Percentiles rank a stretch among this genome's conserved stretches.
Evolutionary conservation across 495 filamentous ascomycete genomes (phyloP).

Genomic region (Tuber magnatum): DNA sequence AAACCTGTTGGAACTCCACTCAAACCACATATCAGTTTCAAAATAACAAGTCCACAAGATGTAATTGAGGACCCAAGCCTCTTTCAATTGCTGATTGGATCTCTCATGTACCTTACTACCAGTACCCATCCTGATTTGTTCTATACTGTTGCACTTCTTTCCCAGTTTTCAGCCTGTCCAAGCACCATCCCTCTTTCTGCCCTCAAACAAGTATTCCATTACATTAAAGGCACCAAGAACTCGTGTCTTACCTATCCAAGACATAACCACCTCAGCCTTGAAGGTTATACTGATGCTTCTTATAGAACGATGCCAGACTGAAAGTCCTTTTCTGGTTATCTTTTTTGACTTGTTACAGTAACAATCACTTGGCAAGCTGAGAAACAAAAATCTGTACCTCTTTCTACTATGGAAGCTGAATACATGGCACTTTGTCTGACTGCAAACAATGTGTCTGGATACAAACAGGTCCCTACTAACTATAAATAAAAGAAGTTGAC

Average conservation of each 20-base stretch:
- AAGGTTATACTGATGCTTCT: no score
- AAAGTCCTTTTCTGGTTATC: conserved; percentile 12
- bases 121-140: conserved; percentile 27
- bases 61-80: neutral
- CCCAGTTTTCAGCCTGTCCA: conserved; percentile 13
- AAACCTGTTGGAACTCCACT: neutral
- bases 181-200: neutral
- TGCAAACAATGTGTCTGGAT: conserved; percentile 16
- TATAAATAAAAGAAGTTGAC: neutral
- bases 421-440: conserved; percentile 13
- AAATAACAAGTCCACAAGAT: neutral
- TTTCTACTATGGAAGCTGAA: conserved; percentile 12
- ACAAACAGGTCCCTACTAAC: neutral
- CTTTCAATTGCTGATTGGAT: conserved; percentile 9
- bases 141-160: conserved; percentile 9
- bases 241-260: neutral
- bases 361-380: neutral
- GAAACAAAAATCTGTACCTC: conserved; percentile 9
- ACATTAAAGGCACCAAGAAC: conserved; percentile 2
- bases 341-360: neutral
- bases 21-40: neutral
- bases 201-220: conserved; percentile 13
- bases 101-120: neutral
- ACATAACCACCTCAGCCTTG: neutral
- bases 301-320: neutral